A percentile compares a stretch with the other conserved stretches of the same genome.
phyloP scores from a whole-genome alignment of 139 green algal species.

The Spirogloea muscicola region DNA sequence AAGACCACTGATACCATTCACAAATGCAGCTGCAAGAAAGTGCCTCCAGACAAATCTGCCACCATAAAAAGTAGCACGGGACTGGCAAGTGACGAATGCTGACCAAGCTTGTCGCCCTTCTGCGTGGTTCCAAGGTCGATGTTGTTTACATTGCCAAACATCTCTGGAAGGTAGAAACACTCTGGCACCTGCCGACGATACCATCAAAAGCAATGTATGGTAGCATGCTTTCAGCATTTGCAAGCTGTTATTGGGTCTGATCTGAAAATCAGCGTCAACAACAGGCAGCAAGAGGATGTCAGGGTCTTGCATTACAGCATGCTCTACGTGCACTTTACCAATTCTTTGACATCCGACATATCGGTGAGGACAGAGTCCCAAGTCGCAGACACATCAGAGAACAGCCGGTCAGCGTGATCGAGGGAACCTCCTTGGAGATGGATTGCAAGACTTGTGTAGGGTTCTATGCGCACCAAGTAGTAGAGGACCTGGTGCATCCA shows the following conservation, averaged over 20 bases:
- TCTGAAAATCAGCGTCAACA: too few relatives aligned
- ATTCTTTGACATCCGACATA: constrained; percentile 91
- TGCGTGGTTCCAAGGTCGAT: constrained; percentile 35
- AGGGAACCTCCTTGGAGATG: constrained; percentile 53
- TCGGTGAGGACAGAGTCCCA: constrained; percentile 39
- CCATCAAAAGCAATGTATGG: too few relatives aligned
- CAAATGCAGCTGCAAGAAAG: not conserved
- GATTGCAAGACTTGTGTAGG: constrained; percentile 38
- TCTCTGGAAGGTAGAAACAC: constrained; percentile 73
- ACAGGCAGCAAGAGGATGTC: too few relatives aligned
- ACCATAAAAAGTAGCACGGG: not conserved
- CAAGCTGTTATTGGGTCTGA: too few relatives aligned
- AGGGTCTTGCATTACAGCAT: too few relatives aligned
- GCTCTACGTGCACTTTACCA: constrained; percentile 75
- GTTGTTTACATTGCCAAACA: constrained; percentile 55
- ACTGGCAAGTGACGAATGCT: not conserved
- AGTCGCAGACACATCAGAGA: constrained; percentile 43
- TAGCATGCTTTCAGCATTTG: too few relatives aligned
- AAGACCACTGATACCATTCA: too few relatives aligned
- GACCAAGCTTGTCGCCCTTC: constrained; percentile 30
- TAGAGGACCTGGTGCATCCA: constrained; percentile 53
- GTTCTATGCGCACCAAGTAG: constrained; percentile 50
- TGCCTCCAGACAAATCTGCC: not conserved
- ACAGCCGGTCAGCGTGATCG: constrained; percentile 56
- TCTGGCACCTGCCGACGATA: constrained; percentile 72